Evolutionary conservation across 1,284 basidiomycete species (phyloP).

Genomic region (Athelia psychrophila): DNA sequence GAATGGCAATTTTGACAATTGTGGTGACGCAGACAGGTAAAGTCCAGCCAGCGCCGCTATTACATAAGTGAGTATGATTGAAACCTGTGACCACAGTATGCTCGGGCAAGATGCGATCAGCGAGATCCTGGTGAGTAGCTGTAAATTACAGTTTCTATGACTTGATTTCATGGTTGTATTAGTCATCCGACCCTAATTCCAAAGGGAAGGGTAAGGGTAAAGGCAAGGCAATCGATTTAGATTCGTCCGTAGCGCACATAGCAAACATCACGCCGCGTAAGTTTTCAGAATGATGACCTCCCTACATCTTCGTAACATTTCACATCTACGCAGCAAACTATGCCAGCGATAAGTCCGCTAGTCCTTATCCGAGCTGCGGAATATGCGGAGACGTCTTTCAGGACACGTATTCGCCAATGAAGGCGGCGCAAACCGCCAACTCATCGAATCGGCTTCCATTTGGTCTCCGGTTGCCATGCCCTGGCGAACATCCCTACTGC

Average conservation of each 20-base stretch:
- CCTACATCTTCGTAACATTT: no score
- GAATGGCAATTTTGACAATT: slow-evolving; percentile 10
- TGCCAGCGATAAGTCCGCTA: not conserved
- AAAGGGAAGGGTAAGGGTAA: slow-evolving; percentile 30
- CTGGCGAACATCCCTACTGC: slow-evolving; percentile 34
- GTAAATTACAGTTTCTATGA: no score
- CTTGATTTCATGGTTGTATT: not conserved
- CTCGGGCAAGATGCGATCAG: slow-evolving; percentile 26
- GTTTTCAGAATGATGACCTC: no score
- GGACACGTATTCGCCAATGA: slow-evolving; percentile 30
- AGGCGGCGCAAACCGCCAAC: slow-evolving; percentile 31
- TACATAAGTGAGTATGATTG: not conserved
- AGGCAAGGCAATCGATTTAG: slow-evolving; percentile 4
- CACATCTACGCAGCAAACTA: not conserved
- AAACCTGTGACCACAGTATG: slow-evolving; percentile 13
- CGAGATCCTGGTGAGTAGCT: slow-evolving; percentile 22
- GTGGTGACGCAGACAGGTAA: slow-evolving; percentile 29
- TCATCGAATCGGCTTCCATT: slow-evolving; percentile 32
- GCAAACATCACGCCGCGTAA: no score
- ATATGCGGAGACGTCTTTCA: slow-evolving; percentile 39
- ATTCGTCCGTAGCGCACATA: no score
- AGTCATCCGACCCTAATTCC: slow-evolving; percentile 29
- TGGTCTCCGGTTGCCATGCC: slow-evolving; percentile 34
- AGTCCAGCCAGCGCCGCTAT: not conserved
- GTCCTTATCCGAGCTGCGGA: slow-evolving; percentile 26